Evolutionary conservation across 805 yeast genomes (phyloP).

Genomic region (Torulaspora maleeae): DNA sequence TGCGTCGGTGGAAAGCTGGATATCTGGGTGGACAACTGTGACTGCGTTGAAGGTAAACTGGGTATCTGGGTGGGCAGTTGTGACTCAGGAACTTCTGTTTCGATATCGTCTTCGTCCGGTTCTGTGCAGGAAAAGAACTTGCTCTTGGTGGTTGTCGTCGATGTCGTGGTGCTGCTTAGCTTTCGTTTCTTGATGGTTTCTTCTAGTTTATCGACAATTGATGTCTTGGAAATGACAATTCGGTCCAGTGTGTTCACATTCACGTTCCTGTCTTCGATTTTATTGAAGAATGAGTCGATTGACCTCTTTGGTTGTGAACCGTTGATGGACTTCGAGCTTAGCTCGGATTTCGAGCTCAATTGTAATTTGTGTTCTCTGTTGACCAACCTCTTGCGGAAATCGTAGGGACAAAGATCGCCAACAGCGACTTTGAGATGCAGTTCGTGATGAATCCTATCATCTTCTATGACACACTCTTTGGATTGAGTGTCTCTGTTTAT

Average conservation of each 20-base stretch:
- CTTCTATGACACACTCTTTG: conserved; percentile 28
- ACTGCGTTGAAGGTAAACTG: conserved; percentile 16
- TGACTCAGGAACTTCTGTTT: conserved; percentile 31
- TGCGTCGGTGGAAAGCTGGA: conserved; percentile 19
- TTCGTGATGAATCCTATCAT: conserved; percentile 38
- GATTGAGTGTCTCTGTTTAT: conserved; percentile 19
- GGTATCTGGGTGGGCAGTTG: conserved; percentile 27
- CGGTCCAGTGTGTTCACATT: neutral
- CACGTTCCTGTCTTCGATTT: neutral
- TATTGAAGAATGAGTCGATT: conserved; percentile 22
- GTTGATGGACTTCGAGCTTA: neutral
- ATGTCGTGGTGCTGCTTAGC: conserved; percentile 8
- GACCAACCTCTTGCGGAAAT: conserved; percentile 31
- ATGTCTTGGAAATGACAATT: neutral
- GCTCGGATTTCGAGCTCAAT: conserved; percentile 26
- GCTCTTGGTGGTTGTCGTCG: conserved; percentile 9
- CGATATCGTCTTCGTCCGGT: conserved; percentile 11
- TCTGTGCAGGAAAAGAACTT: conserved; percentile 14
- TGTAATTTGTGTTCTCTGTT: conserved; percentile 33
- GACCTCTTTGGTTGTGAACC: neutral
- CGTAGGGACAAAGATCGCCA: conserved; percentile 65
- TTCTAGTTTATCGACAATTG: conserved; percentile 19
- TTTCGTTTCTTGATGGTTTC: conserved; percentile 25
- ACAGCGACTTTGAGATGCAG: conserved; percentile 53
- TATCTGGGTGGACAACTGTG: conserved; percentile 23